Evolutionary conservation across 371 early-diverging fungal genomes (phyloP).

Genomic region (Umbelopsis sp.): DNA sequence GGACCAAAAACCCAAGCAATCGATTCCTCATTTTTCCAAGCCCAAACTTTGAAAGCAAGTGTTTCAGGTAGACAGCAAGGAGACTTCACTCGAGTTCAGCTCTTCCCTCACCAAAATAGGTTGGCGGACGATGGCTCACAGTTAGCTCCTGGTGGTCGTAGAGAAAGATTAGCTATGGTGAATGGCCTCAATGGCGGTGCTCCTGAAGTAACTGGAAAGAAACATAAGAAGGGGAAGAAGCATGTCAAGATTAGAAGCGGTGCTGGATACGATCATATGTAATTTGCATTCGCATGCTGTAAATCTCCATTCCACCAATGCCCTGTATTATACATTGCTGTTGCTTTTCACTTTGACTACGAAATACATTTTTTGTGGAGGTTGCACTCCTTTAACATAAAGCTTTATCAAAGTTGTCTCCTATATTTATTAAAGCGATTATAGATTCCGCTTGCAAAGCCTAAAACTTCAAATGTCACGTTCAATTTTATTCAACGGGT

Average conservation of each 20-base stretch:
- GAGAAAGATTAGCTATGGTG: constrained; percentile 48
- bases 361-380: background rate
- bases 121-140: constrained; percentile 55
- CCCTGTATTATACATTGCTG: constrained; percentile 11
- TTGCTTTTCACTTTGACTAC: background rate
- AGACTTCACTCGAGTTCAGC: constrained; percentile 59
- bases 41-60: constrained; percentile 61
- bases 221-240: constrained; percentile 86
- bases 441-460: no score
- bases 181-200: constrained; percentile 41
- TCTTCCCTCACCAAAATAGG: constrained; percentile 64
- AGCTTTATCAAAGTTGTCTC: no score
- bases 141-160: constrained; percentile 34
- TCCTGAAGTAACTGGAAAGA: constrained; percentile 46
- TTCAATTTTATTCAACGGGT: no score
- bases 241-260: constrained; percentile 73
- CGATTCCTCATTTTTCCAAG: constrained; percentile 69
- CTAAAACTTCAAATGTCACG: no score
- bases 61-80: constrained; percentile 30
- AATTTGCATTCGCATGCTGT: constrained; percentile 19
- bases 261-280: constrained; percentile 55
- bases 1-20: constrained; percentile 63
- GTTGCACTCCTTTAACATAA: background rate
- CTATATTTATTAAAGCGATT: no score
- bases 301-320: background rate